Conservation (phyloP, 2,329 filamentous ascomycete genomes). For the Calonectria pteridis region DNA sequence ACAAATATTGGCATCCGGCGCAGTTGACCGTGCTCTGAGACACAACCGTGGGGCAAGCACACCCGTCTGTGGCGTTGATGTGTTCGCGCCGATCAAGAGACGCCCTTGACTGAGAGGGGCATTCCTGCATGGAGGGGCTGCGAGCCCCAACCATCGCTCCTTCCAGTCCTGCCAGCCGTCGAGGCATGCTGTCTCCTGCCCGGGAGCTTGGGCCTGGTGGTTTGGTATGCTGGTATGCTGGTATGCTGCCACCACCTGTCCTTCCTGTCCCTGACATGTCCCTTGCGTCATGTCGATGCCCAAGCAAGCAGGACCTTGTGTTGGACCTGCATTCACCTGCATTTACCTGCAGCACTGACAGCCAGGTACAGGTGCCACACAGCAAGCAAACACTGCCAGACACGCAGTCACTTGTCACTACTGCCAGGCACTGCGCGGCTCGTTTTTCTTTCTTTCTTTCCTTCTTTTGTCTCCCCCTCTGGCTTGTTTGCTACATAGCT, state of each 20-base stretch:
- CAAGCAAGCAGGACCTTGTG: background rate
- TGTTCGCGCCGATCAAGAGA: slow-evolving; percentile 35
- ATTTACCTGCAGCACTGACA: too few relatives aligned
- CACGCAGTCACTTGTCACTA: background rate
- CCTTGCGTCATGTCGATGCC: slow-evolving; percentile 39
- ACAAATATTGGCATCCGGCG: slow-evolving; percentile 42
- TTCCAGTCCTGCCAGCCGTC: slow-evolving; percentile 36
- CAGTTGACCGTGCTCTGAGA: slow-evolving; percentile 41
- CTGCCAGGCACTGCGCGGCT: background rate
- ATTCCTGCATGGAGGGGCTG: slow-evolving; percentile 44
- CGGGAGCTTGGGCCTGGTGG: slow-evolving; percentile 33
- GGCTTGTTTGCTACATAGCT: background rate
- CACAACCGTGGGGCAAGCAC: slow-evolving; percentile 42
- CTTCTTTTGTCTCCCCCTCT: too few relatives aligned
- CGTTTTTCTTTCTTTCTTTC: background rate
- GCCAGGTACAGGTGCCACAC: background rate
- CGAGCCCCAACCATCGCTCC: slow-evolving; percentile 42
- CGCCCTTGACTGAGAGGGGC: slow-evolving; percentile 44
- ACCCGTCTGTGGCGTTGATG: slow-evolving; percentile 36
- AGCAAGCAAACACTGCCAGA: background rate
- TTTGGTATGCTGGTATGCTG: slow-evolving; percentile 46
- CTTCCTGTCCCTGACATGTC: slow-evolving; percentile 30
- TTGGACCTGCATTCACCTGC: background rate
- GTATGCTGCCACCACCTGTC: slow-evolving; percentile 39
- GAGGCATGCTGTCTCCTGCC: slow-evolving; percentile 36